Conservation (phyloP, 192 early-diverging fungal species). For the Thamnidium elegans region DNA sequence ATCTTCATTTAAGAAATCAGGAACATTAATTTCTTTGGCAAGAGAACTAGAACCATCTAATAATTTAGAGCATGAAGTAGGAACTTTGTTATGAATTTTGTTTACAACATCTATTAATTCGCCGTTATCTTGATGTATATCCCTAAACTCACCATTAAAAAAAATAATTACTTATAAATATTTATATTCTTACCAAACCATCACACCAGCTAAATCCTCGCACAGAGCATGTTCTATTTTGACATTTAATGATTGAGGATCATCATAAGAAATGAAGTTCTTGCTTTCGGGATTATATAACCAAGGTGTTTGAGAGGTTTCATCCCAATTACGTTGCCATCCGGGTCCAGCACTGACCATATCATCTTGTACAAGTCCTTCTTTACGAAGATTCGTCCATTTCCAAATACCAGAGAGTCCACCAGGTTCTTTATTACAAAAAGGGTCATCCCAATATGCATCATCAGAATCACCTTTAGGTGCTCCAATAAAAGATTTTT, state of each 20-base stretch:
- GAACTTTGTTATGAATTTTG: slow-evolving; percentile 20
- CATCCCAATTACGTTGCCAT: slow-evolving; percentile 59
- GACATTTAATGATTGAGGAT: slow-evolving; percentile 56
- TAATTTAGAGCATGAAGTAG: slow-evolving; percentile 1
- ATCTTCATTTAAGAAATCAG: slow-evolving; percentile 3
- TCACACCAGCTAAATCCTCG: slow-evolving; percentile 59
- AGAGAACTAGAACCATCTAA: background rate
- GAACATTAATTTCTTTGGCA: background rate
- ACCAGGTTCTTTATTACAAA: slow-evolving; percentile 40
- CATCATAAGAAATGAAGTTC: slow-evolving; percentile 77
- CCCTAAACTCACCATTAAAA: slow-evolving; percentile 15
- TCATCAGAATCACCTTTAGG: slow-evolving; percentile 60
- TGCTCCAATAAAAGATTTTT: slow-evolving; percentile 33
- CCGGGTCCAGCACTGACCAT: slow-evolving; percentile 42
- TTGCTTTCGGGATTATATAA: slow-evolving; percentile 54
- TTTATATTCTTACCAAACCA: slow-evolving; percentile 53
- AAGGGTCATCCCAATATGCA: slow-evolving; percentile 42
- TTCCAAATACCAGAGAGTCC: slow-evolving; percentile 58
- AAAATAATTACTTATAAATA: background rate
- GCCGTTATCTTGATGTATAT: slow-evolving; percentile 41
- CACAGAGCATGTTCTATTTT: slow-evolving; percentile 59
- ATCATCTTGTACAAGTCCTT: slow-evolving; percentile 45
- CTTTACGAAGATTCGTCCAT: slow-evolving; percentile 54
- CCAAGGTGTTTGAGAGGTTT: slow-evolving; percentile 51
- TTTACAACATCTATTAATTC: slow-evolving; percentile 28